A percentile compares a stretch with the other conserved stretches of the same genome.
Conservation (phyloP, 139 green algal species). For the Picochlorum sp. region DNA sequence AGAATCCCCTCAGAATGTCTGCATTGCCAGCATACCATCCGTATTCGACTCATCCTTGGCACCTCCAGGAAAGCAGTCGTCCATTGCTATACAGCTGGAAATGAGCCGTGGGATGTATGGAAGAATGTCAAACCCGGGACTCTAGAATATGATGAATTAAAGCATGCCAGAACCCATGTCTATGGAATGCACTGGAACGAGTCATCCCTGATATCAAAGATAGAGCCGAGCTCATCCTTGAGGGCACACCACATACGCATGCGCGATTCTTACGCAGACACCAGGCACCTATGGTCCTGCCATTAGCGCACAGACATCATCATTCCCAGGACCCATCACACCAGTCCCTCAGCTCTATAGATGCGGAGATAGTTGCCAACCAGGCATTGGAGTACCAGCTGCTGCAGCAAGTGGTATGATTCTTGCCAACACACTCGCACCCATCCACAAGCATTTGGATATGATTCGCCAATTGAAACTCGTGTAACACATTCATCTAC, state of each 20-base stretch:
- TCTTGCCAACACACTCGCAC: conserved; percentile 61
- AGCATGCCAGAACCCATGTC: conserved; percentile 78
- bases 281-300: conserved; percentile 77
- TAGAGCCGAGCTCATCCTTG: conserved; percentile 54
- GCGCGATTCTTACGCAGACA: conserved; percentile 71
- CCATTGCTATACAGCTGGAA: conserved; percentile 68
- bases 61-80: conserved; percentile 67
- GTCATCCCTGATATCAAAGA: conserved; percentile 68
- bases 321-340: conserved; percentile 65
- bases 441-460: conserved; percentile 54
- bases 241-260: conserved; percentile 86
- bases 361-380: conserved; percentile 71
- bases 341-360: conserved; percentile 58
- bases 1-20: conserved; percentile 42
- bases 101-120: conserved; percentile 88
- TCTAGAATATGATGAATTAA: conserved; percentile 74
- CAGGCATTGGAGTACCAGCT: conserved; percentile 87
- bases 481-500: too few relatives aligned
- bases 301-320: conserved; percentile 17
- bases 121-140: conserved; percentile 40
- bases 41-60: conserved; percentile 70
- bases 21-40: conserved; percentile 60
- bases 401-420: conserved; percentile 73
- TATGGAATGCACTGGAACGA: conserved; percentile 81
- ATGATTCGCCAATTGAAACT: conserved; percentile 49